Conservation (phyloP, 2,329 filamentous ascomycete species). For the Chrysosphaeria jannelii region DNA sequence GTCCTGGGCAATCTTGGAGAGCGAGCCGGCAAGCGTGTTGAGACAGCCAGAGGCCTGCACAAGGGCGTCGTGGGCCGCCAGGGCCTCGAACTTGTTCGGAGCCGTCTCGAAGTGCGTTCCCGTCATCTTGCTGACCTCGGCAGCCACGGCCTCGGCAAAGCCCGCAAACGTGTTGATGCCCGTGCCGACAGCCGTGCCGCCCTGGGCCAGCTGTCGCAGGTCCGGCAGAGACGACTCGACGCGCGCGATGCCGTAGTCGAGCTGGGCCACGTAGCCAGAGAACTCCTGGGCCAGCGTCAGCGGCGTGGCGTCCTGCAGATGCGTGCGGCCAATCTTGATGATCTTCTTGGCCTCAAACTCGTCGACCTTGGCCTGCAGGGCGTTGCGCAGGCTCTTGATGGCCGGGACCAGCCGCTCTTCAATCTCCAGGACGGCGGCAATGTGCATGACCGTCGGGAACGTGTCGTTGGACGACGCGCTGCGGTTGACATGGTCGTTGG, state of each 20-base stretch:
- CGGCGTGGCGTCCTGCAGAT: slow-evolving; percentile 90
- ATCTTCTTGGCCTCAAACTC: slow-evolving; percentile 62
- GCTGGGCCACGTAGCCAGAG: slow-evolving; percentile 85
- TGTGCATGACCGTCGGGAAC: slow-evolving; percentile 99
- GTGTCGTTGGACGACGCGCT: slow-evolving; percentile 96
- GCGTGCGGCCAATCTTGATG: slow-evolving; percentile 96
- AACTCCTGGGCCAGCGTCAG: slow-evolving; percentile 92
- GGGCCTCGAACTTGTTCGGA: slow-evolving; percentile 95
- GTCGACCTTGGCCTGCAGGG: slow-evolving; percentile 66
- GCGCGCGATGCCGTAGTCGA: slow-evolving; percentile 70
- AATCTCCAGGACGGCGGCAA: slow-evolving; percentile 81
- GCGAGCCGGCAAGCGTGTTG: slow-evolving; percentile 70
- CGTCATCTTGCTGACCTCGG: slow-evolving; percentile 75
- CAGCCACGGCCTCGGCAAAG: slow-evolving; percentile 77
- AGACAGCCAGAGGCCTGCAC: slow-evolving; percentile 81
- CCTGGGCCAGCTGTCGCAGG: slow-evolving; percentile 67
- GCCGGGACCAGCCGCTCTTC: slow-evolving; percentile 63
- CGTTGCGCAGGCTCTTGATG: slow-evolving; percentile 51
- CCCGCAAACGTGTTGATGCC: slow-evolving; percentile 94
- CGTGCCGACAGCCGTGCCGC: slow-evolving; percentile 87
- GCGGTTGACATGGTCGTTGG: slow-evolving; percentile 99
- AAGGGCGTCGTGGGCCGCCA: slow-evolving; percentile 84
- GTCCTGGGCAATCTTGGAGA: slow-evolving; percentile 96
- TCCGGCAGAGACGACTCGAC: slow-evolving; percentile 60
- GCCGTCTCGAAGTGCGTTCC: slow-evolving; percentile 84